Base-by-base conservation (phyloP, 495 filamentous ascomycete species). In the Podospora comata region DNA sequence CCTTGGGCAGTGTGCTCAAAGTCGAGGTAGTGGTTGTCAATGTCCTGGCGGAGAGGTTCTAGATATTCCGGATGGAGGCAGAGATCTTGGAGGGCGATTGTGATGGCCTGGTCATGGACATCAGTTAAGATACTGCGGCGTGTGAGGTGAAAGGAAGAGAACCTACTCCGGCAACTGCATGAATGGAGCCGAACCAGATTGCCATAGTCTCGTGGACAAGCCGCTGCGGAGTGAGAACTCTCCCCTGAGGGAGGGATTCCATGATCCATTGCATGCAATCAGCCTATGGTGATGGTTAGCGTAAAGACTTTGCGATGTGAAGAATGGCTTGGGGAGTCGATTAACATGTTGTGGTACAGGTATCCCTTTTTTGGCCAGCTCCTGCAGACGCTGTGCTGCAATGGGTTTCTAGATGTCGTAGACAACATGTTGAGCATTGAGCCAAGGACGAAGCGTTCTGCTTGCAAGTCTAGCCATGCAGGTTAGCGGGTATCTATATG, bases 261-360 rank as follows among this genome's bases (percentile, higher is more conserved):
- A 81, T 76, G 20, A 80, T 69, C 78, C 78, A 80, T 70, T 80
- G 78, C 16, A 81, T 77, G 58, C 61, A 63, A 18, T 63, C 34
- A 23, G 13, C n/a, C 59, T 61, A 26, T 61, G 19, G 13, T 13
- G 11, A 27, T 28, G 11, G n/a, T 20, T 13, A 20, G 13, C 13
- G 13, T 19, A 27, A 5, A 5, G 26, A 30, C 13, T 23, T 60
- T 5, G n/a, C 26, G 26, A 60, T 18, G 27, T 61, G 23, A 16
- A 32, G 0, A 28, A 23, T 0, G 3, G 58, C 13, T 20, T 23
- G 23, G 53, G 55, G 26, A 11, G 20, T 61, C 19, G 72, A 73
- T n/a, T 30, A 68, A 74, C 72, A 61, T 76, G 71, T 54, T 71
- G 55, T 0, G 73, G 71, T 5, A 71, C 59, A 7, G 7, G 30